Conservation (phyloP, 2,329 filamentous ascomycete genomes). For the Aspergillus luchuensis region DNA sequence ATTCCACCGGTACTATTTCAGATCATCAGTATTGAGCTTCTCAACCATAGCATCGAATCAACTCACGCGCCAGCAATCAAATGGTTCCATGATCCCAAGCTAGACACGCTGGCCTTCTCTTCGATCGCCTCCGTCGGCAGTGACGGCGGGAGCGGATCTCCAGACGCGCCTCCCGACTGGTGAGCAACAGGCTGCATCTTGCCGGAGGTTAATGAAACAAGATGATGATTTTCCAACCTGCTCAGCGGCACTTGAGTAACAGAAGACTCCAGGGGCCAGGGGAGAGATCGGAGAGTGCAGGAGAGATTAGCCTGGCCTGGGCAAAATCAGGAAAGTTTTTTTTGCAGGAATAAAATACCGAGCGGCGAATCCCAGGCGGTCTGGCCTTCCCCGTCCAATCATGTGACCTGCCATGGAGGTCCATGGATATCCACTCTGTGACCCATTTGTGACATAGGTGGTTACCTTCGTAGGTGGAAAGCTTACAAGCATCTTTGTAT, state of each 20-base stretch:
- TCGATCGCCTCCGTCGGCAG: constrained; percentile 10
- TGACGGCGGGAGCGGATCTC: constrained; percentile 13
- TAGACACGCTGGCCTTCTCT: constrained; percentile 6
- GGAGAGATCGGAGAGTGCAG: background rate
- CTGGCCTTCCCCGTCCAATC: background rate
- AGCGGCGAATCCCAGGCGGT: constrained; percentile 10
- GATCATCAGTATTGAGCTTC: constrained; percentile 2
- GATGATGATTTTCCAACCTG: background rate
- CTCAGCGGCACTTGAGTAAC: background rate
- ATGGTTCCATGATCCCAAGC: constrained; percentile 31
- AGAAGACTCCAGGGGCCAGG: background rate
- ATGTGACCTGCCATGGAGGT: constrained; percentile 5
- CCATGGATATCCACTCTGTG: background rate
- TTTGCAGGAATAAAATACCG: constrained; percentile 9
- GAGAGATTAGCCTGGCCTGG: background rate
- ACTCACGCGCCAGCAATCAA: constrained; percentile 40
- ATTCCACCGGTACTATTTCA: constrained; percentile 65
- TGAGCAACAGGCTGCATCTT: constrained; percentile 15
- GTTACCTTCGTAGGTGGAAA: no score
- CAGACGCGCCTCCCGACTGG: constrained; percentile 6
- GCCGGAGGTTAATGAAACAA: background rate
- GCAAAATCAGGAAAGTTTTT: constrained; percentile 4
- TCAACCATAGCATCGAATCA: background rate
- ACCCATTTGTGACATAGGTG: no score
- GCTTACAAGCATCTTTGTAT: fast-evolving